Evolutionary conservation across 208 protist species (phyloP).

Genomic region (Tritrichomonas musculus): DNA sequence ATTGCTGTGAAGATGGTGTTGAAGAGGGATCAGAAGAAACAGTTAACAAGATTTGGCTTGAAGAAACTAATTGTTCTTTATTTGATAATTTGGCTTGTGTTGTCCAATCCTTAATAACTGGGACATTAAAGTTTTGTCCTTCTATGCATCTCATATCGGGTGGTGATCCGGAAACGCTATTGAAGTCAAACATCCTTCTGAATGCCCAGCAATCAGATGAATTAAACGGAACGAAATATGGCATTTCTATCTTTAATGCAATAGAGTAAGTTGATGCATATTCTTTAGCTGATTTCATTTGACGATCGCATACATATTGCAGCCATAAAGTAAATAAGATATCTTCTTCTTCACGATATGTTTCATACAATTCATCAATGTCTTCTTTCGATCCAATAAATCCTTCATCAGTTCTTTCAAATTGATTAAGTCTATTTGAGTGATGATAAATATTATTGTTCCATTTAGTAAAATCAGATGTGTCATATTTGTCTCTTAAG

Average conservation of each 20-base stretch:
- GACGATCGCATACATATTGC: background rate
- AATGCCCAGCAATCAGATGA: background rate
- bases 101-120: no score
- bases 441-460: background rate
- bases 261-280: background rate
- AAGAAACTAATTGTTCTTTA: no score
- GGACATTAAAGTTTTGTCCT: background rate
- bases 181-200: background rate
- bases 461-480: background rate
- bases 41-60: no score
- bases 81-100: no score
- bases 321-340: background rate
- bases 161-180: background rate
- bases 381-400: background rate
- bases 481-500: background rate
- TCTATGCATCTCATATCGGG: background rate
- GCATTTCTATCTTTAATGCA: background rate
- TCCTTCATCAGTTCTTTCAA: background rate
- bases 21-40: background rate
- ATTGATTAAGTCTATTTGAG: background rate
- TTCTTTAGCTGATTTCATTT: background rate
- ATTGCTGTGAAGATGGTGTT: no score
- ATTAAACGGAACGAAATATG: background rate
- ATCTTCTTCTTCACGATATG: background rate
- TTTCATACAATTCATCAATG: background rate